Conservation (phyloP, 1,284 basidiomycete species). For the Naganishia sp. region DNA sequence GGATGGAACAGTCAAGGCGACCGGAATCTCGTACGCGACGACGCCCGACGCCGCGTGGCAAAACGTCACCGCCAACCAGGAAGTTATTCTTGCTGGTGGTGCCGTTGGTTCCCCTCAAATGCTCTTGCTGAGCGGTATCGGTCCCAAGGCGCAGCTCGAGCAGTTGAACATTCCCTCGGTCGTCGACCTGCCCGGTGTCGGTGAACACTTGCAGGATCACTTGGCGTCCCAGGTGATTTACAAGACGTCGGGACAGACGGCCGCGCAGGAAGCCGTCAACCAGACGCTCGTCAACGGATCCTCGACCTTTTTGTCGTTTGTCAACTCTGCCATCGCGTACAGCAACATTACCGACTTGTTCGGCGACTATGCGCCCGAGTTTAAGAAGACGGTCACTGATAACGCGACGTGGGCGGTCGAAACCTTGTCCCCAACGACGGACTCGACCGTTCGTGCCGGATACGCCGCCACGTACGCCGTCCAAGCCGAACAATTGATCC, state of each 20-base stretch:
- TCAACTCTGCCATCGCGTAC: conserved; percentile 70
- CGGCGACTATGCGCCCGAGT: conserved; percentile 49
- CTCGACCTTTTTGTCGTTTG: conserved; percentile 61
- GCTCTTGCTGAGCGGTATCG: conserved; percentile 71
- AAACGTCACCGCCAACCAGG: conserved; percentile 58
- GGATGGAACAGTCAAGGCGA: conserved; percentile 58
- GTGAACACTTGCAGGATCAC: conserved; percentile 74
- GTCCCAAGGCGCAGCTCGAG: conserved; percentile 62
- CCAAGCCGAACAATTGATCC: conserved; percentile 57
- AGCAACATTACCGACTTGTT: conserved; percentile 62
- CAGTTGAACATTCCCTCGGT: conserved; percentile 58
- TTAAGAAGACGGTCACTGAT: conserved; percentile 51
- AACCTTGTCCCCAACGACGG: conserved; percentile 58
- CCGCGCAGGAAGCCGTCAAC: conserved; percentile 46
- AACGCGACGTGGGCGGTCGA: conserved; percentile 52
- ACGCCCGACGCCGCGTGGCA: conserved; percentile 36
- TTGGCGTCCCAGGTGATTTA: conserved; percentile 59
- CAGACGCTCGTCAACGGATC: conserved; percentile 42
- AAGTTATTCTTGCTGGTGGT: conserved; percentile 61
- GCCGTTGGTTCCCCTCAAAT: conserved; percentile 67
- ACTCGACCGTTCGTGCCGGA: conserved; percentile 61
- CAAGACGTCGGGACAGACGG: conserved; percentile 58
- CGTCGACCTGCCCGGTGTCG: conserved; percentile 65
- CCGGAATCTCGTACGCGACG: conserved; percentile 59
- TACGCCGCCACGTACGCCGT: conserved; percentile 65